Evolutionary conservation across 1,139 yeast genomes (phyloP).

Genomic region (Sugiyamaella novakii): DNA sequence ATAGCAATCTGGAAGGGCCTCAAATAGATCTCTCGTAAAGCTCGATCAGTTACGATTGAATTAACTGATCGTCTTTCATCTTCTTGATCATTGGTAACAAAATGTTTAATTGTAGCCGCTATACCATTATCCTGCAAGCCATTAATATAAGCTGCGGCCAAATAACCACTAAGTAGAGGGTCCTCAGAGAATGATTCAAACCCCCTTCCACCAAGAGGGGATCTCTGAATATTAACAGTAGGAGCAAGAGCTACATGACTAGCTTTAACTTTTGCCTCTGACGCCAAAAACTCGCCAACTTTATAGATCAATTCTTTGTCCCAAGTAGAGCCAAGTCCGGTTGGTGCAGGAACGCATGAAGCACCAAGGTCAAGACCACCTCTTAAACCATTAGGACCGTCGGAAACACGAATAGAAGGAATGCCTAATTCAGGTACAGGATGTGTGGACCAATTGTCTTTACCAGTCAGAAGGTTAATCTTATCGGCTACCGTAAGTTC

Average conservation of each 20-base stretch:
- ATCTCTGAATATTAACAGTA: conserved; percentile 56
- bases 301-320: conserved; percentile 47
- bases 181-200: conserved; percentile 67
- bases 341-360: conserved; percentile 57
- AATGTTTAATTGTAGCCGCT: conserved; percentile 62
- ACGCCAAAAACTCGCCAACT: conserved; percentile 53
- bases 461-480: conserved; percentile 45
- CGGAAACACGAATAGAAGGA: conserved; percentile 46
- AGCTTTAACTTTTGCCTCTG: conserved; percentile 54
- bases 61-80: conserved; percentile 54
- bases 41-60: conserved; percentile 56
- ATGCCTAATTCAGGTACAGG: conserved; percentile 51
- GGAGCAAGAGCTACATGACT: conserved; percentile 57
- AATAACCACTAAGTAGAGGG: conserved; percentile 57
- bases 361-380: conserved; percentile 53
- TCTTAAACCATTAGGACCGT: conserved; percentile 60
- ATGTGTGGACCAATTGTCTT: conserved; percentile 53
- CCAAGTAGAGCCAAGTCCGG: conserved; percentile 50
- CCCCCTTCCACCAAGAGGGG: conserved; percentile 64
- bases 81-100: conserved; percentile 62
- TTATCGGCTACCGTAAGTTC: conserved; percentile 35
- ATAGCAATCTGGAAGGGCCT: conserved; percentile 64
- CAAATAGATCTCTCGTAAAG: conserved; percentile 61
- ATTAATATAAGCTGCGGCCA: conserved; percentile 51
- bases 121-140: conserved; percentile 58